phyloP scores from a whole-genome alignment of 1,139 yeast genomes.

The Suhomyces choctaworum region DNA sequence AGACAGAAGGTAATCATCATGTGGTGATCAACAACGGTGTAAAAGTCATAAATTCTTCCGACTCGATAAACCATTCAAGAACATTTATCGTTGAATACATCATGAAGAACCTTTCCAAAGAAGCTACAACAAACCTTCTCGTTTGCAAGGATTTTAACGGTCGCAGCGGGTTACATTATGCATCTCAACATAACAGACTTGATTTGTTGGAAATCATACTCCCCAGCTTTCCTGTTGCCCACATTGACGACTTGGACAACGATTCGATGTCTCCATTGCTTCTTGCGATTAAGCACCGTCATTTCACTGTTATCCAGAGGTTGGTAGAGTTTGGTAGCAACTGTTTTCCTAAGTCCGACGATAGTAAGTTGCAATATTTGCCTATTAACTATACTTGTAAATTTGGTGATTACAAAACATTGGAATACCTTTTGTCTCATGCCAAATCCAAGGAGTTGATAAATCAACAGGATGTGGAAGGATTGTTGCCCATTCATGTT shows the following conservation, averaged over 20 bases:
- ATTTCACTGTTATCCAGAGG: conserved; percentile 52
- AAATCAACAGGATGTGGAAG: conserved; percentile 77
- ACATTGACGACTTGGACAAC: conserved; percentile 59
- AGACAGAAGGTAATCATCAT: conserved; percentile 33
- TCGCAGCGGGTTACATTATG: conserved; percentile 84
- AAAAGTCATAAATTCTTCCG: conserved; percentile 43
- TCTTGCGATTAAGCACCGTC: conserved; percentile 71
- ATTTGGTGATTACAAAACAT: conserved; percentile 72
- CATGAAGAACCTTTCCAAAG: conserved; percentile 25
- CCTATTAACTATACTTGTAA: conserved; percentile 92
- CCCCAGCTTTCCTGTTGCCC: conserved; percentile 37
- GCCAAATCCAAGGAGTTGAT: conserved; percentile 25
- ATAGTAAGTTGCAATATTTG: conserved; percentile 58
- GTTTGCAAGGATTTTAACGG: conserved; percentile 65
- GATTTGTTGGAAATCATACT: conserved; percentile 53
- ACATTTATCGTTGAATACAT: conserved; percentile 39
- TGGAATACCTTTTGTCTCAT: conserved; percentile 53
- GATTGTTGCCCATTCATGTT: conserved; percentile 83
- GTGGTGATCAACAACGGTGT: conserved; percentile 48
- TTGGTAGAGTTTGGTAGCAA: conserved; percentile 51
- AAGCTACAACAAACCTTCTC: conserved; percentile 26
- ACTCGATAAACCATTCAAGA: conserved; percentile 44
- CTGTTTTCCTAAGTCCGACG: conserved; percentile 55
- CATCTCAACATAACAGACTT: conserved; percentile 66
- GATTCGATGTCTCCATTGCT: conserved; percentile 81